A percentile compares a stretch with the other conserved stretches of the same genome.
These are phyloP conservation scores for Sophora flavescens DNA, from an alignment of 306 rosid species.

Conservation along the genomic window DNA sequence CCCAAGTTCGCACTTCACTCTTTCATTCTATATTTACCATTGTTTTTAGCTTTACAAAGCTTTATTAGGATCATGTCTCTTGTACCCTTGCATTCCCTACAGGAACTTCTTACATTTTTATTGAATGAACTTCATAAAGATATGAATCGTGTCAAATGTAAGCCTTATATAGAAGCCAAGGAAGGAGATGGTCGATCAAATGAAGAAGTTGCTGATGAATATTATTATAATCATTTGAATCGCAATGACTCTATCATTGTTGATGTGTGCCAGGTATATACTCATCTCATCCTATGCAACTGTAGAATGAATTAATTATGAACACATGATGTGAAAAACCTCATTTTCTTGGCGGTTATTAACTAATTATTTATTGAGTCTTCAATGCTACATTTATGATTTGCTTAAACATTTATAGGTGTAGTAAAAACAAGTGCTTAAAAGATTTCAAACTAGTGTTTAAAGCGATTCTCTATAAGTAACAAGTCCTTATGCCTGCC, in stretches of 20 bases:
- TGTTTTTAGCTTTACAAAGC: conserved; percentile 41
- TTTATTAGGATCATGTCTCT: conserved; percentile 33
- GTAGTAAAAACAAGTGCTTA: conserved; percentile 29
- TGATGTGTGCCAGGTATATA: conserved; percentile 93
- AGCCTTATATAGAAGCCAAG: conserved; percentile 93
- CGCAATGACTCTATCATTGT: conserved; percentile 97
- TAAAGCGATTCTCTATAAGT: conserved; percentile 4
- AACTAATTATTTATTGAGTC: conserved; percentile 3
- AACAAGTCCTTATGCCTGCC: conserved; percentile 30
- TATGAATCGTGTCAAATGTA: conserved; percentile 94
- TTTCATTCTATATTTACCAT: conserved; percentile 43
- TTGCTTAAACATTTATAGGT: conserved; percentile 31
- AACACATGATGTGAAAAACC: conserved; percentile 25
- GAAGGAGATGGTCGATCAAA: conserved; percentile 84
- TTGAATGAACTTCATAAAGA: conserved; percentile 99
- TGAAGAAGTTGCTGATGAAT: conserved; percentile 92
- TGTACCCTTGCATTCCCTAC: conserved; percentile 40
- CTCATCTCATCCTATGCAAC: conserved; percentile 40
- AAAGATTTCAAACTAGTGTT: conserved; percentile 26
- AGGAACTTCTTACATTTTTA: conserved; percentile 97
- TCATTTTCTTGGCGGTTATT: conserved; percentile 29
- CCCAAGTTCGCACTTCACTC: conserved; percentile 77
- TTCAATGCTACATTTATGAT: conserved; percentile 31
- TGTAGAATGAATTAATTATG: conserved; percentile 5
- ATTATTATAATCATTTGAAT: conserved; percentile 94